Conservation (phyloP, 2,329 filamentous ascomycete species). For the Ceratocystis cubensis region DNA sequence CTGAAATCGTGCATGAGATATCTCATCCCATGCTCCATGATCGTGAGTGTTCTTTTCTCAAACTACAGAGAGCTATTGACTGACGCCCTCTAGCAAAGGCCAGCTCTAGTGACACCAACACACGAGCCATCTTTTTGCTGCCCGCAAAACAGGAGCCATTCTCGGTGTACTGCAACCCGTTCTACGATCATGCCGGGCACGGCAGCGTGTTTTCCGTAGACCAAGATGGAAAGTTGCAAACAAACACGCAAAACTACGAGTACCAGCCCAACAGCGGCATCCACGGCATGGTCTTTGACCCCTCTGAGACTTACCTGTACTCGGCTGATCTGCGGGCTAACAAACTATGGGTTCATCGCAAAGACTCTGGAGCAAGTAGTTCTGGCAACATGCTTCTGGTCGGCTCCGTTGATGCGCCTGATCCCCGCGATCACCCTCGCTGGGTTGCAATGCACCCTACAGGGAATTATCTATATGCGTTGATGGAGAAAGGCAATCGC, state of each 20-base stretch:
- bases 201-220: constrained; percentile 63
- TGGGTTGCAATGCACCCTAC: constrained; percentile 78
- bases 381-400: constrained; percentile 54
- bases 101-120: constrained; percentile 59
- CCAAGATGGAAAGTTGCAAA: constrained; percentile 42
- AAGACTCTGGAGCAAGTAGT: constrained; percentile 29
- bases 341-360: constrained; percentile 77
- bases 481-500: constrained; percentile 84
- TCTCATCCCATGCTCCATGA: constrained; percentile 67
- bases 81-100: constrained; percentile 44
- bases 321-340: constrained; percentile 67
- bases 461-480: constrained; percentile 66
- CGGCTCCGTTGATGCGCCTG: constrained; percentile 59
- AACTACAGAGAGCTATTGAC: constrained; percentile 10
- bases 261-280: constrained; percentile 60
- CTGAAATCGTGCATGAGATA: constrained; percentile 60
- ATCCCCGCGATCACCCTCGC: constrained; percentile 62
- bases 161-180: constrained; percentile 78
- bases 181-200: constrained; percentile 73
- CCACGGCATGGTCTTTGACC: constrained; percentile 73
- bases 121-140: constrained; percentile 78
- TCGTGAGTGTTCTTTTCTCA: constrained; percentile 37
- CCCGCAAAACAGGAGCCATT: constrained; percentile 66
- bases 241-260: constrained; percentile 59
- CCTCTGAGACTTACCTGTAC: constrained; percentile 61